Evolutionary conservation across 2,329 filamentous ascomycete genomes (phyloP).

Genomic region (Neonectria coccinea): DNA sequence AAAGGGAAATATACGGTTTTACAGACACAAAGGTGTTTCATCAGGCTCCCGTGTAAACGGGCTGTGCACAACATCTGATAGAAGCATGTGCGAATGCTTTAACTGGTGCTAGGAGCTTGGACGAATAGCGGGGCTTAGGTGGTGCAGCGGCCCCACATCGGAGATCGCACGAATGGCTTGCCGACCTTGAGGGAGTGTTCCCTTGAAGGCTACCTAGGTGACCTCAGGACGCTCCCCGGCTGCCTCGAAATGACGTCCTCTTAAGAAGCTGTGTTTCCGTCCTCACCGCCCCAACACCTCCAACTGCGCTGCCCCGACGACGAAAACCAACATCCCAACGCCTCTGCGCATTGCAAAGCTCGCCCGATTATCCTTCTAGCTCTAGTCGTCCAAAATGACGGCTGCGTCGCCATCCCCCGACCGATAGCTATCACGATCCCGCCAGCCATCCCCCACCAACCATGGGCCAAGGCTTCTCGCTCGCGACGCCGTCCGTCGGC

Average conservation of each 20-base stretch:
- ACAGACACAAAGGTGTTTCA: not conserved
- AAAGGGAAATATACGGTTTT: not conserved
- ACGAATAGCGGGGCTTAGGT: constrained; percentile 24
- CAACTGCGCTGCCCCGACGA: constrained; percentile 5
- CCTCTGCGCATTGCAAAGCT: not conserved
- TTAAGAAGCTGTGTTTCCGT: constrained; percentile 3
- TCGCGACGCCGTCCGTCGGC: constrained; percentile 90
- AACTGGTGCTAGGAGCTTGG: not conserved
- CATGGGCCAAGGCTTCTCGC: constrained; percentile 98
- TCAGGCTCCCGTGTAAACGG: constrained; percentile 1
- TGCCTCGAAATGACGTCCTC: constrained; percentile 20
- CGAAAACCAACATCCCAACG: not conserved
- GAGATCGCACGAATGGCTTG: constrained; percentile 29
- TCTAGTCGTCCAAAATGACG: constrained; percentile 41
- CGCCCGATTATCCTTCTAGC: not conserved
- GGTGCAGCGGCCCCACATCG: constrained; percentile 19
- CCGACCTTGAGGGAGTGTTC: constrained; percentile 6
- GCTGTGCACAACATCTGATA: not conserved
- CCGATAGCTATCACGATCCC: constrained; percentile 43
- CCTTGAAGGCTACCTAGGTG: not conserved
- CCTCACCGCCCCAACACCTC: constrained; percentile 5
- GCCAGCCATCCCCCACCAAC: constrained; percentile 33
- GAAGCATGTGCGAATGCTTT: not conserved
- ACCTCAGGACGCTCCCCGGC: not conserved
- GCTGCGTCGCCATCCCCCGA: constrained; percentile 35